Evolutionary conservation across 2,329 filamentous ascomycete species (phyloP), one percentile per base, ranked within the genome.

Genomic region (Sporothrix pallida): DNA sequence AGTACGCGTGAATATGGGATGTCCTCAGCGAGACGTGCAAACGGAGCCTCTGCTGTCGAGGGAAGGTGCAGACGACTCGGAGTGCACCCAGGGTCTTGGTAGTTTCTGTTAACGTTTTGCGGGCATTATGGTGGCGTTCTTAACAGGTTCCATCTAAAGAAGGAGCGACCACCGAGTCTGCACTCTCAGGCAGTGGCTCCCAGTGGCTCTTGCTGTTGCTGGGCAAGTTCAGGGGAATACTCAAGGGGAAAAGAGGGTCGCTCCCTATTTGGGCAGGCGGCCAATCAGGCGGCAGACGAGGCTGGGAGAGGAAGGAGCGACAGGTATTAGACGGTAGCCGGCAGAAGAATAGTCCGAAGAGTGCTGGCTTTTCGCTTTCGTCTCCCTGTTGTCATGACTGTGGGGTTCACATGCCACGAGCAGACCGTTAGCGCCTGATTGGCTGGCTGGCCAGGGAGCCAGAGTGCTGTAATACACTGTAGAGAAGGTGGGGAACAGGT

Each of bases 81-180:
- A 9, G 31, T 20, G 62, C 62, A 46, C 73, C 60, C 73, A 3
- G 63, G 23, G 23, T 4, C 6, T 26, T 13, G 63, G 23, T 74
- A 74, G 54, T 15, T 13, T 13, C 42, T 71, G 73, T 74, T 74
- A 74, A 50, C n/a, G 46, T 56, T 37, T 60, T 20, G 63, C 63
- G 23, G 13, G 44, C 10, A 2, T 12, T 48, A 23, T 52, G 37
- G 26, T 17, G 46, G 50, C 4, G 3, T 13, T 10, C 54, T 50
- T 72, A 74, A 72, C 73, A 72, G 26, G 26, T 3, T 3, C 5
- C 52, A 60, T 60, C 37, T 15, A 69, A 56, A 31, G 67, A 42
- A 42, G 17, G 67, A 69, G 67, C 48, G 26, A 12, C 48, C 46
- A 15, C 26, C 15, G 67, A 69, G 67, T 20, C 48, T 4, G n/a